Evolutionary conservation across 2,329 filamentous ascomycete genomes (phyloP), one percentile per base, ranked within the genome.

Genomic region (Ceratocystis variospora): DNA sequence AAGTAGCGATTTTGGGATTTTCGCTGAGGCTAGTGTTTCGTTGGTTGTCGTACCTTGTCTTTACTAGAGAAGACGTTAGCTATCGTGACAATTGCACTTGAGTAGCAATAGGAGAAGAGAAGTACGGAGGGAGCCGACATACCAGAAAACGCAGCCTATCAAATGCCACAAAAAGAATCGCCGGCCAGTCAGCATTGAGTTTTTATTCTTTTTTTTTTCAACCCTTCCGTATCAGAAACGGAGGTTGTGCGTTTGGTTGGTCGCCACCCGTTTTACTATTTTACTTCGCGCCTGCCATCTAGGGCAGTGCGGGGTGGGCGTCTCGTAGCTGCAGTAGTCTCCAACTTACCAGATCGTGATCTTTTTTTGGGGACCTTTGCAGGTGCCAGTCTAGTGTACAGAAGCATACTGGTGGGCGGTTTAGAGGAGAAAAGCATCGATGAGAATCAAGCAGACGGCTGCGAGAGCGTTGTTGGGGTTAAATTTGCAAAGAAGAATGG

Each of bases 351-450:
- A 72, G 80, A 79, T 75, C 82, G 77, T n/a, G 83, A 85, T 66
- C 83, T 78, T 71, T 76, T 79, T 74, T 84, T 85, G 41, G 82
- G 82, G 57, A 78, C 75, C 73, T 83, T 85, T n/a, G 82, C 80
- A 61, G 78, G 73, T 67, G 82, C 82, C 62, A 80, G 74, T 73
- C 77, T 79, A n/a, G 81, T 83, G 71, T 83, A 85, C 57, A 85
- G 73, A 70, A 85, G 74, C 83, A 85, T 84, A 57, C 63, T 71
- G 31, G 55, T 37, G 25, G 22, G 53, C 22, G 37, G n/a, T n/a
- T 48, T 28, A 28, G 25, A 19, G 33, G 59, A 48, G 44, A 63
- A 33, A 45, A 25, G 31, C 41, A 57, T 63, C 48, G 48, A 31
- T 25, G 46, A 19, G 45, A 57, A 4, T 25, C 46, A n/a, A 37